phyloP scores from a whole-genome alignment of 2,329 filamentous ascomycete genomes.

The Fusarium sp. region DNA sequence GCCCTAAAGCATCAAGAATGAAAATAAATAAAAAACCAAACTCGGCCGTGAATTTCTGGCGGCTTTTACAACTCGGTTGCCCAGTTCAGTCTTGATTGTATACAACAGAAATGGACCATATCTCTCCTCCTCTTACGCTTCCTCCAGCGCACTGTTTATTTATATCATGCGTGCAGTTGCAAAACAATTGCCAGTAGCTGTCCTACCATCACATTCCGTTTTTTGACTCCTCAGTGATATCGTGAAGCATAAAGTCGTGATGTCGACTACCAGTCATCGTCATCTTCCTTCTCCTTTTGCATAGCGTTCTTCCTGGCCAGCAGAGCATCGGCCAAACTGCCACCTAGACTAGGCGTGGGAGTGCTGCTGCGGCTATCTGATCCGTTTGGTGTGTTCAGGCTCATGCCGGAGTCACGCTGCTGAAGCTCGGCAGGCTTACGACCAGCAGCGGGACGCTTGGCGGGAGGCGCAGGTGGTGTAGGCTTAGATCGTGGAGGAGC shows the following conservation, averaged over 20 bases:
- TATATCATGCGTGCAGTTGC: conserved; percentile 15
- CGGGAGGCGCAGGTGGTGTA: conserved; percentile 80
- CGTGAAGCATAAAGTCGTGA: conserved; percentile 44
- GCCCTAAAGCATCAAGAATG: conserved; percentile 41
- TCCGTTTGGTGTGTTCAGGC: conserved; percentile 67
- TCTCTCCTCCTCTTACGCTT: conserved; percentile 25
- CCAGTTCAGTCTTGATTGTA: conserved; percentile 46
- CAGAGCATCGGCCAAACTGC: conserved; percentile 82
- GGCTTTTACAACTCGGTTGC: conserved; percentile 42
- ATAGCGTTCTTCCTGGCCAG: conserved; percentile 81
- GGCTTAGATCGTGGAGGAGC: conserved; percentile 75
- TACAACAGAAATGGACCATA: conserved; percentile 36
- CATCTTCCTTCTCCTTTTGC: conserved; percentile 75
- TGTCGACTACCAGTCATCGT: conserved; percentile 73
- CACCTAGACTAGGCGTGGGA: conserved; percentile 77
- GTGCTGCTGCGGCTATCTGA: conserved; percentile 76
- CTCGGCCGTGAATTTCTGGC: conserved; percentile 39
- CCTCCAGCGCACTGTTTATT: conserved; percentile 27
- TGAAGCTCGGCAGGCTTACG: conserved; percentile 78
- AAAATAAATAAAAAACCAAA: conserved; percentile 32
- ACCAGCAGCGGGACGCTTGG: conserved; percentile 79
- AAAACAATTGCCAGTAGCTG: conserved; percentile 21
- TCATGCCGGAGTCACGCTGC: conserved; percentile 78
- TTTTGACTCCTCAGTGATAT: conserved; percentile 32
- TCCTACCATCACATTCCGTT: conserved; percentile 30